Evolutionary conservation across 2,329 filamentous ascomycete genomes (phyloP), one percentile per base, ranked within the genome.

Genomic region (Apiospora hydei): DNA sequence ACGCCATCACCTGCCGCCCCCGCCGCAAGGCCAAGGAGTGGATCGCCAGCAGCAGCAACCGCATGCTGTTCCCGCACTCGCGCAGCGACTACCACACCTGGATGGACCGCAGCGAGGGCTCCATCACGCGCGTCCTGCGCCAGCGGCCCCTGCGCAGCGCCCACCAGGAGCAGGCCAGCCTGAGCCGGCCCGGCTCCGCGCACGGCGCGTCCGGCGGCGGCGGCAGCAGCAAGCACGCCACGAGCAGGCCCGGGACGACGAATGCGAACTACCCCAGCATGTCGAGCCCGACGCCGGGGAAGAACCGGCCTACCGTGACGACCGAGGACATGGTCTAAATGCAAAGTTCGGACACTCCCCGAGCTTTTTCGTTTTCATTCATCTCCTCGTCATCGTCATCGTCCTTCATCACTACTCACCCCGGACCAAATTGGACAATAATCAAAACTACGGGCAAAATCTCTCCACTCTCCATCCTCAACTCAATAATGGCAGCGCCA

Each of bases 1-100:
- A 64, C 8, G 57, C 57, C 57, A 90, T 96, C 76, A 90, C 91
- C 30, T 87, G 89, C 47, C 84, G 83, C 16, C 86, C 89, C 0
- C 81, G 87, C 30, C 87, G 89, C 4, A 83, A 84, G 30, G 80
- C 85, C 30, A 78, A 83, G 3, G 82, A 88, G 18, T 91, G 89
- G 76, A 84, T 89, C 77, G 75, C 80, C 61, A 81, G 81, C 26
- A 75, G 78, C 0, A 79, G 82, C 30, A 88, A 89, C 75, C 85
- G 86, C 78, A 84, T 87, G 24, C 78, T 90, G 34, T 88, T 83
- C 78, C 88, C 88, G 5, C 79, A 88, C 68, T 80, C 78, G 74
- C 72, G 78, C 0, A 75, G 76, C 53, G 73, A 51, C 70, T 81
- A 78, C 68, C 70, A 73, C 72, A 72, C 76, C n/a, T 81, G 80